Evolutionary conservation across 2,329 filamentous ascomycete species (phyloP), one percentile per base, ranked within the genome.

Genomic region (Mollisiaceae sp.): DNA sequence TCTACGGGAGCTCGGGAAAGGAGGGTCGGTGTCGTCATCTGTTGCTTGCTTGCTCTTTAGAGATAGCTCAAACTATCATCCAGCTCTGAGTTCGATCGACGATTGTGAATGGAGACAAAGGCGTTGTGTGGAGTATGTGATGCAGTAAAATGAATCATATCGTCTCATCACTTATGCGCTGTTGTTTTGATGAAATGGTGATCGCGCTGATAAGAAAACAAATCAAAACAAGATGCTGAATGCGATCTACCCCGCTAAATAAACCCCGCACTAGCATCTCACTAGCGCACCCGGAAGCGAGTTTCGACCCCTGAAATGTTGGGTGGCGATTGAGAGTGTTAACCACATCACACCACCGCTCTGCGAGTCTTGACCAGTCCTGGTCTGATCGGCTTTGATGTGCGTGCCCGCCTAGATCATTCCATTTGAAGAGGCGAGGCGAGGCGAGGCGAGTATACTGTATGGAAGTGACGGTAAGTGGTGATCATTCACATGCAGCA

Each of bases 241-340:
- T 18, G 22, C 50, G 50, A 35, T 54, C 50, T 54, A 54, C 50
- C 50, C 50, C 50, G 50, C 50, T 18, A 54, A 54, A 35, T 35
- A 32, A 35, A 54, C 50, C 50, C 50, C 50, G 50, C 50, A 54
- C 50, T 54, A 54, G 32, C 32, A 35, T 27, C 9, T 11, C 20
- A 2, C 24, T 27, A 52, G 47, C 47, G 47, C 20, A 8, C 20
- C 24, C 22, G 9, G 20, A 18, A 35, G 14, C 27, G 27, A 35
- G 45, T 22, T 5, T 9, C 1, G 20, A 32, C 50, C 50, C 50
- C 50, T 54, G 50, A 54, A 18, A 32, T 4, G 27, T 15, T 54
- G 15, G 50, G 50, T 54, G 50, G 50, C 24, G 50, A n/a, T 9
- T 15, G 14, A 12, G 8, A 22, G 3, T 11, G 6, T n/a, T 9